Evolutionary conservation across 257 asterid genomes (phyloP), one percentile per base, ranked within the genome.

Genomic region (Agastache rugosa): DNA sequence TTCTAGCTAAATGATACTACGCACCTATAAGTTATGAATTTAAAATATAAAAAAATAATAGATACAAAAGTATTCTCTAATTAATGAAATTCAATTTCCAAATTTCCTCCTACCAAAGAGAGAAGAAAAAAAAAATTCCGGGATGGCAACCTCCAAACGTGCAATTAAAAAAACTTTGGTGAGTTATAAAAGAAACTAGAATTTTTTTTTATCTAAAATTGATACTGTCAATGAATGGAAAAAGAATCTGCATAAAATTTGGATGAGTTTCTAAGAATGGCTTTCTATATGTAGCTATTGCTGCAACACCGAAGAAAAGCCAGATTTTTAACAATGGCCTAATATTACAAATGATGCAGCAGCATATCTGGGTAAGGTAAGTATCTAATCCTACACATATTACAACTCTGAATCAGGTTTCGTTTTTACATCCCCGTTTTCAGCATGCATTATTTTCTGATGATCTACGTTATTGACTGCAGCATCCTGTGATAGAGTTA

Each of bases 351-450:
- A 77, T 69, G 78, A 84, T 72, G 80, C 69, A 79, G 76, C 78
- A 77, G 67, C 77, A 65, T 42, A 80, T 35, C 31, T 72, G 72
- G 44, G 11, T 5, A 39, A 9, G 50, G 56, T 62, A 69, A 29
- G 78, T 69, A 72, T 78, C 80, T 70, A 76, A 59, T 67, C 74
- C 84, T 71, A 84, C 76, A 75, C 83, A 56, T 47, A 63, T 78
- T 85, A 84, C 84, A 82, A 8, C 25, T 75, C 69, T 69, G 54
- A 80, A 76, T 79, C 73, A 8, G 79, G 63, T 75, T 79, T 77
- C 42, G 84, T 82, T 78, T 82, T 85, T 81, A 83, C 82, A 78
- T 80, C 88, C 76, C 89, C 96, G 73, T 89, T 87, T 77, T 81
- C 92, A 44, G 78, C 75, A 45, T 80, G 67, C 48, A 74, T 72